These are phyloP conservation scores for Phytophthora lateralis DNA, from an alignment of 352 stramenopile species.

Conservation along the genomic window DNA sequence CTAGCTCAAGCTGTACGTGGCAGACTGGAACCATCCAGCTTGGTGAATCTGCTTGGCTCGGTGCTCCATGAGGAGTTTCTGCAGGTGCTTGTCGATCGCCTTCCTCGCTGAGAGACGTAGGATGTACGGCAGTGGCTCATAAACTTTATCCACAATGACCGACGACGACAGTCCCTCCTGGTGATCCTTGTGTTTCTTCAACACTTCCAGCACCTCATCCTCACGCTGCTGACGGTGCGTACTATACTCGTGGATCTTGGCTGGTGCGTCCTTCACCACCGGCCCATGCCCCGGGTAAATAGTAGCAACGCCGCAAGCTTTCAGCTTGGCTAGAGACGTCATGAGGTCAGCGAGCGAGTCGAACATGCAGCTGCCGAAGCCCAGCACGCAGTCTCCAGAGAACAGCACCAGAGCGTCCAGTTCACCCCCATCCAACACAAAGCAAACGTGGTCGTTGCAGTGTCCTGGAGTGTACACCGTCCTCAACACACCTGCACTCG, in stretches of 20 bases:
- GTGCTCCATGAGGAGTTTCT: conserved; percentile 61
- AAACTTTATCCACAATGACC: conserved; percentile 61
- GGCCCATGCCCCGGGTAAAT: conserved; percentile 85
- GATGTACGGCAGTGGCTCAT: conserved; percentile 58
- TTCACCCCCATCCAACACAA: conserved; percentile 51
- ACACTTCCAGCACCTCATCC: conserved; percentile 56
- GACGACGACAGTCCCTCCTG: conserved; percentile 34
- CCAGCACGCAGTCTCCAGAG: conserved; percentile 86
- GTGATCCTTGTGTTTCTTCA: conserved; percentile 24
- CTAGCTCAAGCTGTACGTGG: conserved; percentile 41
- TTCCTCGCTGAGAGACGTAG: conserved; percentile 58
- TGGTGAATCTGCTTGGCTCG: conserved; percentile 32
- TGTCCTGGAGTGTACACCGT: conserved; percentile 85
- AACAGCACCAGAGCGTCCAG: conserved; percentile 51
- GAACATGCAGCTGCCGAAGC: conserved; percentile 86
- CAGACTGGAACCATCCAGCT: conserved; percentile 33
- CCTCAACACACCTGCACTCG: conserved; percentile 34
- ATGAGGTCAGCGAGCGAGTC: conserved; percentile 85
- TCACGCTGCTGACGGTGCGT: conserved; percentile 76
- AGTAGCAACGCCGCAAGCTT: conserved; percentile 34
- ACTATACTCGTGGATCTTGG: conserved; percentile 82
- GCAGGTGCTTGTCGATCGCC: conserved; percentile 63
- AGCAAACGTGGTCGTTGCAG: conserved; percentile 86
- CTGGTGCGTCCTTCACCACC: conserved; percentile 59
- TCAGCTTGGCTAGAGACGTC: conserved; percentile 63